Base-by-base conservation (phyloP, 2,329 filamentous ascomycete genomes). In the Arthroderma sp. region DNA sequence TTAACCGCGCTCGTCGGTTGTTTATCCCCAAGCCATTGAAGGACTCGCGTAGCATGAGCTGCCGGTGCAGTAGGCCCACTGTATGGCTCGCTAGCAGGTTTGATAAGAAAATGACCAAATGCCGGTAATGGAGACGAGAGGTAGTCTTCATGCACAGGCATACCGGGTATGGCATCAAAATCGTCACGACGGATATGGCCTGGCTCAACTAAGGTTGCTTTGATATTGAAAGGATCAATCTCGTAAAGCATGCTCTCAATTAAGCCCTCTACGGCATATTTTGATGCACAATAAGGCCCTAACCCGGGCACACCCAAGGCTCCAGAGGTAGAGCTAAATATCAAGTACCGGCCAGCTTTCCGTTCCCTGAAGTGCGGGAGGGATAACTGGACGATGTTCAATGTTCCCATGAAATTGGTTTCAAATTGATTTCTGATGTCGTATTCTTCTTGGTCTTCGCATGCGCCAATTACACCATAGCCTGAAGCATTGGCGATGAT, bases 181-280 rank as follows among this genome's bases (percentile, higher is more conserved):
- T 96, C 88, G 61, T 96, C 89, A 4, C 88, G 75, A 4, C 88
- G 75, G 50, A 95, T 83, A 52, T 95, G 76, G 0, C 88, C 88
- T 1, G 89, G 88, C 57, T 95, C 86, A 0, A 96, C 88, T 4
- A 98, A 74, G 2, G 89, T 95, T 0, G 85, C 85, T 63, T 93
- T 94, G 62, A 96, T 83, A 59, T 91, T 89, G 65, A 94, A 95
- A 0, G 72, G 69, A 51, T 95, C 88, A 33, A 94, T 81, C 61
- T 98, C 91, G 64, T 96, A 96, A 10, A 95, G 74, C 84, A 98
- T 89, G 10, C 85, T 88, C 64, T 98, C 91, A 54, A 96, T 87
- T 44, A 98, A 70, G 0, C 89, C 91, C 60, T 98, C 91, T 3
- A 94, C 86, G 0, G 91, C 91, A 64, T 95, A 96, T 62, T 96